A percentile compares a stretch with the other conserved stretches of the same genome.
Evolutionary conservation across 108 stramenopile species (phyloP).

Genomic region (Poteriospumella lacustris): DNA sequence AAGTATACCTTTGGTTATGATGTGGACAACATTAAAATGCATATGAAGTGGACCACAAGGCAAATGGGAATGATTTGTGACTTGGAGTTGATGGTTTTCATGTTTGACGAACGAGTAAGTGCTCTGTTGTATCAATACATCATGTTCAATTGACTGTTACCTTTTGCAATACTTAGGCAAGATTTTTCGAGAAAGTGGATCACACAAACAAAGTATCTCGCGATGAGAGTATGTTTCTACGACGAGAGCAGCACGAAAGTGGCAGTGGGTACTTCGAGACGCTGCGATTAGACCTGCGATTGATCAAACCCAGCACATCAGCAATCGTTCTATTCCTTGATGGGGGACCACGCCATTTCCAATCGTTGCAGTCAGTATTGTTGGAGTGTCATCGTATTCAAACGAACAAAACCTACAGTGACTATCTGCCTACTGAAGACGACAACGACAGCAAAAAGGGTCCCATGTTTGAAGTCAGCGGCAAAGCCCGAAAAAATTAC

Average conservation of each 20-base stretch:
- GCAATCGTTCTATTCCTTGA: conserved; percentile 23
- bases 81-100: background rate
- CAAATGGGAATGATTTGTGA: background rate
- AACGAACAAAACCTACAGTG: background rate
- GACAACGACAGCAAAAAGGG: background rate
- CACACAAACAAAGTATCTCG: no score
- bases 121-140: no score
- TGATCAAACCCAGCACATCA: background rate
- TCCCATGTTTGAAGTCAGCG: background rate
- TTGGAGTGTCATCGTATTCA: background rate
- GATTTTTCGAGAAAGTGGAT: no score
- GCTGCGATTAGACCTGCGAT: background rate
- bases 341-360: conserved; percentile 23
- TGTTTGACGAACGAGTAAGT: conserved; percentile 26
- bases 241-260: no score
- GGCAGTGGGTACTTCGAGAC: no score
- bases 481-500: background rate
- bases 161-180: no score
- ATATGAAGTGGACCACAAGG: background rate
- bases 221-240: no score
- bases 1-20: no score
- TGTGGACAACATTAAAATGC: no score
- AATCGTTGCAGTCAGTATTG: background rate
- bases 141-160: no score
- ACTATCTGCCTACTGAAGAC: background rate